phyloP scores from a whole-genome alignment of 2,329 filamentous ascomycete genomes.

The Capronia epimyces region DNA sequence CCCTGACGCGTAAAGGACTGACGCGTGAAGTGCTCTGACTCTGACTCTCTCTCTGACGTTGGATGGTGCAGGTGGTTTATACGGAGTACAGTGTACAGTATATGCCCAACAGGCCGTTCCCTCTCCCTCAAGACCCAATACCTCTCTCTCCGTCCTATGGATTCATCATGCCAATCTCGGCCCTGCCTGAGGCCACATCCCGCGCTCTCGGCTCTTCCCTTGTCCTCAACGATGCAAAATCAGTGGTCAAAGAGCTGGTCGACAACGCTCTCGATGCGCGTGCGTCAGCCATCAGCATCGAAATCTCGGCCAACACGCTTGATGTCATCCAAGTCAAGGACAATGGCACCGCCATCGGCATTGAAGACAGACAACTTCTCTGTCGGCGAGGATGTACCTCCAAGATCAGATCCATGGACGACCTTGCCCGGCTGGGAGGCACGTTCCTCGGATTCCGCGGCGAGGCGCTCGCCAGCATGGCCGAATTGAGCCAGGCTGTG shows the following conservation, averaged over 20 bases:
- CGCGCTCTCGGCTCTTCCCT: constrained; percentile 54
- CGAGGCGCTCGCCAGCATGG: constrained; percentile 58
- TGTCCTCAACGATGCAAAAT: constrained; percentile 52
- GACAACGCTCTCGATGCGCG: constrained; percentile 63
- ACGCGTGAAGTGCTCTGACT: no score
- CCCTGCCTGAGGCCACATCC: constrained; percentile 40
- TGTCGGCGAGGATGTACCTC: constrained; percentile 58
- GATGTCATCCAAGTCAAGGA: constrained; percentile 60
- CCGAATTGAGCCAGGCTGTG: constrained; percentile 52
- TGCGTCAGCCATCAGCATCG: constrained; percentile 53
- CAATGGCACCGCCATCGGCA: constrained; percentile 58
- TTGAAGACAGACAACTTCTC: constrained; percentile 51
- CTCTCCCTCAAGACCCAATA: no score
- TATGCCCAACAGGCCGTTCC: no score
- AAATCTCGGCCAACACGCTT: constrained; percentile 55
- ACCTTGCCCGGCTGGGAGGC: constrained; percentile 52
- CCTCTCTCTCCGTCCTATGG: constrained; percentile 13
- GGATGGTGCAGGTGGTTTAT: no score
- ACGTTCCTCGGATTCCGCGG: constrained; percentile 59
- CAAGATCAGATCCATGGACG: constrained; percentile 55
- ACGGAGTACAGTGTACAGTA: no score
- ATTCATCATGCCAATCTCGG: constrained; percentile 42
- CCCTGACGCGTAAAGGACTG: no score
- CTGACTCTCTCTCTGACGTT: no score
- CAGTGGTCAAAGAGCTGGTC: constrained; percentile 59